phyloP scores from a whole-genome alignment of 2,329 filamentous ascomycete species.

The Stachybotrys chlorohalonatus region DNA sequence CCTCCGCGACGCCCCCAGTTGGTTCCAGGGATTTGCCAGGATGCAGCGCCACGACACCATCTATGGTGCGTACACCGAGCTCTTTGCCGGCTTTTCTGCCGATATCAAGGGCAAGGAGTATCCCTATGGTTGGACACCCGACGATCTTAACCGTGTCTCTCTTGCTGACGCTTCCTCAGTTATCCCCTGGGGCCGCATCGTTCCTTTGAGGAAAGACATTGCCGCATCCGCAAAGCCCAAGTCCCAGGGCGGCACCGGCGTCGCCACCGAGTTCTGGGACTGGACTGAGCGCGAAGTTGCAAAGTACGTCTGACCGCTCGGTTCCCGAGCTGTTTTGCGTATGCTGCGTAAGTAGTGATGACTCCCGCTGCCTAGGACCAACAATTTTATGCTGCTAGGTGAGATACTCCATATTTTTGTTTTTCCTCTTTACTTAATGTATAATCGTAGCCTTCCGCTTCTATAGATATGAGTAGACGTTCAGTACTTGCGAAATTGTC shows the following conservation, averaged over 20 bases:
- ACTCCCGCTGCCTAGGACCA: not conserved
- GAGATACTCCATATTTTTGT: no score
- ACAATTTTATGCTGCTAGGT: no score
- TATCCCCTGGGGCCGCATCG: not conserved
- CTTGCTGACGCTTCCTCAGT: not conserved
- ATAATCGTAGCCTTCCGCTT: no score
- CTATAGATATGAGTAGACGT: no score
- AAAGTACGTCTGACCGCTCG: not conserved
- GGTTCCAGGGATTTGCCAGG: not conserved
- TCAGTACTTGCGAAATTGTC: no score
- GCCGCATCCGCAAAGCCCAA: not conserved
- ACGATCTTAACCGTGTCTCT: not conserved
- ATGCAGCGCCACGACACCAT: not conserved
- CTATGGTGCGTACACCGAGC: slow-evolving; percentile 31
- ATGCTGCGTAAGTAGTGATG: not conserved
- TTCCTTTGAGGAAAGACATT: not conserved
- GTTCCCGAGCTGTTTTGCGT: not conserved
- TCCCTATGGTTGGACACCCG: not conserved
- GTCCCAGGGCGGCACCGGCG: not conserved
- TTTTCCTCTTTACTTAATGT: no score
- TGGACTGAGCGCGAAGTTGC: not conserved
- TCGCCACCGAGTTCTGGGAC: not conserved
- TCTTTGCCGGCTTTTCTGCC: slow-evolving; percentile 26
- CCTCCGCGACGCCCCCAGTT: not conserved
- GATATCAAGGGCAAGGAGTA: not conserved